phyloP scores from a whole-genome alignment of 1,284 basidiomycete genomes.

The Austroboletus novae-zelandiae region DNA sequence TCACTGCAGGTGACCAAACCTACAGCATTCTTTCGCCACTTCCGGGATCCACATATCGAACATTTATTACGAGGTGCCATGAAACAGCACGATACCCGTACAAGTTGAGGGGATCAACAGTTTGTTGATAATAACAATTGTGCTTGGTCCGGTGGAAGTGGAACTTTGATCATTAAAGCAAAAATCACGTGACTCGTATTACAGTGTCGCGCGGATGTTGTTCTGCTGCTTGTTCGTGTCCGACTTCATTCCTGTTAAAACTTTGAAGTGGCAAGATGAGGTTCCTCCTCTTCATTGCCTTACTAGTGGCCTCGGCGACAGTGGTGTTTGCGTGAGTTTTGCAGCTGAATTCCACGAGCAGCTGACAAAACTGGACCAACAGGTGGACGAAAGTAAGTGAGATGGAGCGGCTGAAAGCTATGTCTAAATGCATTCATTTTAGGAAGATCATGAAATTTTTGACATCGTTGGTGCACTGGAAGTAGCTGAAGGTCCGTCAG shows the following conservation, averaged over 20 bases:
- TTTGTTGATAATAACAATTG: no score
- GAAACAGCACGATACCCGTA: background rate
- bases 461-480: conserved; percentile 89
- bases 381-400: conserved; percentile 68
- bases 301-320: conserved; percentile 45
- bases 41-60: conserved; percentile 66
- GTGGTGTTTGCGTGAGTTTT: conserved; percentile 47
- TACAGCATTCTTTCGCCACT: conserved; percentile 76
- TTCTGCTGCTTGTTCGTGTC: no score
- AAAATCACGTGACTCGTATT: conserved; percentile 18
- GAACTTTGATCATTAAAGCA: no score
- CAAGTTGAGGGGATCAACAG: no score
- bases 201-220: no score
- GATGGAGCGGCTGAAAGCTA: conserved; percentile 1
- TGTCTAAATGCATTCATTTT: conserved; percentile 7
- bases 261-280: conserved; percentile 35
- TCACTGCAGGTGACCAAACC: conserved; percentile 75
- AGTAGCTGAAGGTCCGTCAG: conserved; percentile 66
- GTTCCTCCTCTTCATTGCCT: conserved; percentile 34
- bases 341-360: background rate
- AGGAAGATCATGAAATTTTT: conserved; percentile 95
- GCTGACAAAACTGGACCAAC: conserved; percentile 3
- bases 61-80: conserved; percentile 64
- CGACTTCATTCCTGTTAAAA: background rate
- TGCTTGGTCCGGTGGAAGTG: background rate